Evolutionary conservation across 768 basidiomycete species (phyloP).

Genomic region (Boletus subparvulus): DNA sequence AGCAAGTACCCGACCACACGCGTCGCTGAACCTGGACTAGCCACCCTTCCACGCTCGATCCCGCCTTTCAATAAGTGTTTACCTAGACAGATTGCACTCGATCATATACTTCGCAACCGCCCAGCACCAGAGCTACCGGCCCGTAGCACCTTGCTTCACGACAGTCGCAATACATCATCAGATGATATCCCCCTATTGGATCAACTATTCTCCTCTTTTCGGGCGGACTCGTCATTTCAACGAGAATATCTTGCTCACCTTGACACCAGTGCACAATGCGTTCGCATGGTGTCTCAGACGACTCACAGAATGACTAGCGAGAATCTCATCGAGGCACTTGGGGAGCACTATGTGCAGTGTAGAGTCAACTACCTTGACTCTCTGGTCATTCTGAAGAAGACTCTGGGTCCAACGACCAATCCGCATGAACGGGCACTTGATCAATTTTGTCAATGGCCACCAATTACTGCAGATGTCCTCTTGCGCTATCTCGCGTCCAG

Average conservation of each 20-base stretch:
- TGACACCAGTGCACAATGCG: neutral
- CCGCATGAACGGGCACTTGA: constrained; percentile 8
- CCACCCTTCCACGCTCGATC: rapidly evolving
- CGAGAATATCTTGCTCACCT: neutral
- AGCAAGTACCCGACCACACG: no score
- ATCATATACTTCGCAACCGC: neutral
- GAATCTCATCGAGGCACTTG: neutral
- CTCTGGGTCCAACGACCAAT: neutral
- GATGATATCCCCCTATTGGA: neutral
- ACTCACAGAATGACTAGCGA: neutral
- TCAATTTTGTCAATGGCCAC: neutral
- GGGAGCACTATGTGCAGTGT: neutral
- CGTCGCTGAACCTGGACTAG: neutral
- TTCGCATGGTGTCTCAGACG: neutral
- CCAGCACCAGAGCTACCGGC: neutral
- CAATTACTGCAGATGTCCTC: neutral
- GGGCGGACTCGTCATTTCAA: neutral
- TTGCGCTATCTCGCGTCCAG: neutral
- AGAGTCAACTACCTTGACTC: neutral
- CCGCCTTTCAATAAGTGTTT: neutral
- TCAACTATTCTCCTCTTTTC: neutral
- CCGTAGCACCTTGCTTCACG: neutral
- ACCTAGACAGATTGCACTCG: neutral
- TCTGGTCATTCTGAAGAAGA: neutral
- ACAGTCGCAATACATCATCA: neutral